phyloP scores from a whole-genome alignment of 768 basidiomycete genomes.

The Suillus weaverae region DNA sequence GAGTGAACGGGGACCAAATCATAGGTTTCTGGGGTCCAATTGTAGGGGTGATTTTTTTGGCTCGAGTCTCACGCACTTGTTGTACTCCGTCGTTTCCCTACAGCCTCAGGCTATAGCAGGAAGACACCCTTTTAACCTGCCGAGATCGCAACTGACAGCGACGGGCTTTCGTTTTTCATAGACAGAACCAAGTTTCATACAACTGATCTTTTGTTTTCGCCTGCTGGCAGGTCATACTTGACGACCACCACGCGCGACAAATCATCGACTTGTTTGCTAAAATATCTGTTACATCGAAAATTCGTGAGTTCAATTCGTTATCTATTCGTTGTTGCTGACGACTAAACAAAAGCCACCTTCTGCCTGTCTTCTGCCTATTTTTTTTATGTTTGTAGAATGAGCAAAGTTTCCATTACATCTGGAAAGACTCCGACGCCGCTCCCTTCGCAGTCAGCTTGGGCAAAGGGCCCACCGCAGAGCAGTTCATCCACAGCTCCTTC shows the following conservation, averaged over 20 bases:
- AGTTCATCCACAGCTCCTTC: slow-evolving; percentile 51
- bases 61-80: slow-evolving; percentile 30
- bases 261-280: slow-evolving; percentile 49
- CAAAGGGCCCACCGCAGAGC: slow-evolving; percentile 77
- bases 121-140: slow-evolving; percentile 22
- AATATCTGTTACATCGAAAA: slow-evolving; percentile 42
- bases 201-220: slow-evolving; percentile 59
- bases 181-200: slow-evolving; percentile 42
- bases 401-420: slow-evolving; percentile 81
- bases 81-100: slow-evolving; percentile 39
- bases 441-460: slow-evolving; percentile 86
- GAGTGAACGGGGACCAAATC: slow-evolving; percentile 9
- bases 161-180: slow-evolving; percentile 38
- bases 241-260: slow-evolving; percentile 77
- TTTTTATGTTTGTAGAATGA: slow-evolving; percentile 64
- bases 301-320: slow-evolving; percentile 38
- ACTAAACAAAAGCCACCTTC: neutral
- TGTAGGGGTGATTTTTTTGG: slow-evolving; percentile 31
- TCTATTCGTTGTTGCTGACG: slow-evolving; percentile 15
- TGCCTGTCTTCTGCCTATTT: neutral
- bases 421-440: slow-evolving; percentile 73
- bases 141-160: slow-evolving; percentile 39
- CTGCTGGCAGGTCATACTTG: slow-evolving; percentile 91
- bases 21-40: slow-evolving; percentile 28
- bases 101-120: slow-evolving; percentile 38